phyloP scores from a whole-genome alignment of 805 yeast species.

The Saccharomycopsis sp. region DNA sequence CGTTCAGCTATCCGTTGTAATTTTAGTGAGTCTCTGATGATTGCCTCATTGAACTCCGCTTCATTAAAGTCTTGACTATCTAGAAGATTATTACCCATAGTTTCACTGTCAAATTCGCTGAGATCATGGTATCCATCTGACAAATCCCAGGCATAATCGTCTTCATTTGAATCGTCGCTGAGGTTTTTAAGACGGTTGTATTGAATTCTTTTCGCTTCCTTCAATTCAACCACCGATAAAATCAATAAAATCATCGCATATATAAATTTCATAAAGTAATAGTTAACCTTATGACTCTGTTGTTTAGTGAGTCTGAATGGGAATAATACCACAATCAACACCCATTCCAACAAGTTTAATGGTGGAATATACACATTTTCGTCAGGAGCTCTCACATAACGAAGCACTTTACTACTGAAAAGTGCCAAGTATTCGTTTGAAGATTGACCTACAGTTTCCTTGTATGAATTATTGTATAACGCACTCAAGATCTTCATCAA shows the following conservation, averaged over 20 bases:
- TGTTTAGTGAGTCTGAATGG: slow-evolving; percentile 32
- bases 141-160: slow-evolving; percentile 75
- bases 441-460: slow-evolving; percentile 73
- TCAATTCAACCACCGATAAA: slow-evolving; percentile 57
- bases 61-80: slow-evolving; percentile 1
- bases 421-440: slow-evolving; percentile 79
- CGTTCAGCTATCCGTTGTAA: slow-evolving; percentile 12
- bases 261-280: slow-evolving; percentile 52
- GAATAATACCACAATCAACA: slow-evolving; percentile 33
- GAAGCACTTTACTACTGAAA: slow-evolving; percentile 73
- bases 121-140: slow-evolving; percentile 59
- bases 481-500: slow-evolving; percentile 81
- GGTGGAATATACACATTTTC: slow-evolving; percentile 82
- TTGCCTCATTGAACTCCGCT: slow-evolving; percentile 9
- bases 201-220: slow-evolving; percentile 59
- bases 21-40: slow-evolving; percentile 11
- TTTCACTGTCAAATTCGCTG: not conserved
- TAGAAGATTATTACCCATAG: not conserved
- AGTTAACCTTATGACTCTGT: slow-evolving; percentile 33
- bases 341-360: slow-evolving; percentile 59
- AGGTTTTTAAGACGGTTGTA: slow-evolving; percentile 60
- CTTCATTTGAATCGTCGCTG: slow-evolving; percentile 75
- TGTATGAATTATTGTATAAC: slow-evolving; percentile 76
- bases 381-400: slow-evolving; percentile 86
- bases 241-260: slow-evolving; percentile 62